Conservation (phyloP, 2,329 filamentous ascomycete genomes). For the Microsporum canis region DNA sequence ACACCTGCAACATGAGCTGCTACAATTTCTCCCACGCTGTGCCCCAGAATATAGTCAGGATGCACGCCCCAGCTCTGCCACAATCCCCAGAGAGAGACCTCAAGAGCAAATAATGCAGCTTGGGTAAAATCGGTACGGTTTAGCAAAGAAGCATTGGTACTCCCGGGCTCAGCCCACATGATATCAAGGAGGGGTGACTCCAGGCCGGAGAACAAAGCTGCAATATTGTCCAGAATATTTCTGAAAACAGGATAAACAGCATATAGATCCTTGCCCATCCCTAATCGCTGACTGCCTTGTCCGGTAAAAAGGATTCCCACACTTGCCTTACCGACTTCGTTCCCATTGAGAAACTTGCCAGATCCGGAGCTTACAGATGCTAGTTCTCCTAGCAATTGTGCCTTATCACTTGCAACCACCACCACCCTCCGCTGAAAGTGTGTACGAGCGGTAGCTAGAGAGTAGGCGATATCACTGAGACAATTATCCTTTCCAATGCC, state of each 20-base stretch:
- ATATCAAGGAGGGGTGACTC: slow-evolving; percentile 20
- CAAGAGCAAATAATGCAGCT: slow-evolving; percentile 28
- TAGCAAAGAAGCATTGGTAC: slow-evolving; percentile 28
- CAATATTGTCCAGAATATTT: slow-evolving; percentile 26
- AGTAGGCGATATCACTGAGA: slow-evolving; percentile 7
- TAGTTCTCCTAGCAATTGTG: background rate
- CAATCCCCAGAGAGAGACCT: slow-evolving; percentile 33
- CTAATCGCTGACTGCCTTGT: slow-evolving; percentile 30
- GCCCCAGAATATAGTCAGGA: slow-evolving; percentile 21
- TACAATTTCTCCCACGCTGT: slow-evolving; percentile 33
- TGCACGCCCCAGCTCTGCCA: slow-evolving; percentile 24
- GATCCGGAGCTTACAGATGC: background rate
- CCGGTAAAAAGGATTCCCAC: slow-evolving; percentile 28
- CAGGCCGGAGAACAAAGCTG: slow-evolving; percentile 12
- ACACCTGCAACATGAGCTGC: slow-evolving; percentile 29
- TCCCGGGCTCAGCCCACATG: slow-evolving; percentile 17
- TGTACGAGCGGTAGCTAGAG: slow-evolving; percentile 4
- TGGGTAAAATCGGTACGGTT: slow-evolving; percentile 25
- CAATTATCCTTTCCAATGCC: slow-evolving; percentile 1
- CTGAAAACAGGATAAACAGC: slow-evolving; percentile 61
- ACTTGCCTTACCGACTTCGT: background rate
- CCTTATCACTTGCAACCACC: background rate
- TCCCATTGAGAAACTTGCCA: background rate
- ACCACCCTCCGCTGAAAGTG: background rate
- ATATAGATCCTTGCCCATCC: slow-evolving; percentile 38